Evolutionary conservation across 495 filamentous ascomycete species (phyloP), one percentile per base, ranked within the genome.

Genomic region (Penicillium alfredii): DNA sequence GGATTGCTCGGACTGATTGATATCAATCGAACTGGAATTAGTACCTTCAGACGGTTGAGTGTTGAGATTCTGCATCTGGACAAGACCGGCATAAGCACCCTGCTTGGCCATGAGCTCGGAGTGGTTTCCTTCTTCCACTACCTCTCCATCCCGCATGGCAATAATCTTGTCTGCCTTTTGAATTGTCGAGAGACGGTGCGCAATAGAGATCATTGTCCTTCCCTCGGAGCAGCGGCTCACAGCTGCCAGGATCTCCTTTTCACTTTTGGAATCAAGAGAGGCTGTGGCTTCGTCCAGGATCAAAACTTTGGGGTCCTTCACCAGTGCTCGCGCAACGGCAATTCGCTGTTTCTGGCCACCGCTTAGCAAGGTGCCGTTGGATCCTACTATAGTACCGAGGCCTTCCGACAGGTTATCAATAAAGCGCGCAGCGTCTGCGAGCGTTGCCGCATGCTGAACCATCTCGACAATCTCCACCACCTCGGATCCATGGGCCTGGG

Each of bases 241-340:
- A n/a, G n/a, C n/a, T n/a, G n/a, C n/a, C 45, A 73, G 74, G 34
- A 77, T 76, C 14, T 65, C 64, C 25, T 57, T 66, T 44, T 78
- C 74, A 30, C 62, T 75, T 26, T 61, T 49, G 3, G 74, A 74
- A 51, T 78, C 74, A 2, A 78, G 28, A 20, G 64, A 67, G 5
- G 56, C 78, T 1, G 86, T 92, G 11, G 87, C 86, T 57, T 94
- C 87, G 49, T 93, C 86, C 5, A 94, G 62, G 20, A 94, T 80
- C 4, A 94, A 63, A 38, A 94, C 81, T n/a, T 76, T 76, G 0
- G 88, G 86, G 30, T 85, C 71, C 49, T 85, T 84, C 35, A 93
- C 72, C 18, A 88, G 76, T 15, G 77, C 79, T 13, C 83, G 67
- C 1, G 83, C 82, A 34, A 88, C 78, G 7, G 82, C 68, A 4